phyloP scores from a whole-genome alignment of 805 yeast species.

The Suhomyces sp. region DNA sequence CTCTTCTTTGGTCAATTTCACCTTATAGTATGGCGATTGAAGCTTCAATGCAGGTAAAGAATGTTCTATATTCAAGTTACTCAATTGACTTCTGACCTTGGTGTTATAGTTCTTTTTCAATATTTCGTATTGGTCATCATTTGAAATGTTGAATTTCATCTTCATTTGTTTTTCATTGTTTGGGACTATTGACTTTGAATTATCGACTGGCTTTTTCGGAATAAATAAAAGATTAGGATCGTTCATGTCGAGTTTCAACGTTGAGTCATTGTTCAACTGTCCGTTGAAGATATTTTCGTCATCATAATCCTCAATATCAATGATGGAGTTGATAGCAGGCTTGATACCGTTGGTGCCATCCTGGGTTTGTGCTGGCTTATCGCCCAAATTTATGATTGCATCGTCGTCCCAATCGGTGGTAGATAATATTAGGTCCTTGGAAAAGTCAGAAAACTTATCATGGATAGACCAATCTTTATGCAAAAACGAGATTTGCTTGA shows the following conservation, averaged over 20 bases:
- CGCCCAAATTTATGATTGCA: constrained; percentile 51
- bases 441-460: constrained; percentile 40
- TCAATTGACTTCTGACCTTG: constrained; percentile 88
- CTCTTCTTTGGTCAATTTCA: constrained; percentile 62
- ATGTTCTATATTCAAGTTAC: constrained; percentile 88
- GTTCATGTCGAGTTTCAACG: constrained; percentile 67
- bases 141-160: constrained; percentile 75
- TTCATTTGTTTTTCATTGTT: constrained; percentile 52
- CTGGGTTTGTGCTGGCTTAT: constrained; percentile 9
- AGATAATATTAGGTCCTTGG: constrained; percentile 60
- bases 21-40: constrained; percentile 90
- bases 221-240: constrained; percentile 78
- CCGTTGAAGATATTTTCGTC: constrained; percentile 81
- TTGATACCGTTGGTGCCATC: constrained; percentile 14
- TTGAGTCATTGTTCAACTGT: constrained; percentile 31
- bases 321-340: constrained; percentile 6
- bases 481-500: constrained; percentile 31
- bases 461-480: constrained; percentile 31
- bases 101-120: constrained; percentile 84
- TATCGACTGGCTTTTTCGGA: constrained; percentile 32
- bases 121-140: constrained; percentile 81
- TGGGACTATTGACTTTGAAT: constrained; percentile 44
- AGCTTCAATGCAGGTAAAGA: constrained; percentile 81
- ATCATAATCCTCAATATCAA: constrained; percentile 34
- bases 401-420: constrained; percentile 80